phyloP scores from a whole-genome alignment of 2,329 filamentous ascomycete species.

The Trichoderma harzianum region DNA sequence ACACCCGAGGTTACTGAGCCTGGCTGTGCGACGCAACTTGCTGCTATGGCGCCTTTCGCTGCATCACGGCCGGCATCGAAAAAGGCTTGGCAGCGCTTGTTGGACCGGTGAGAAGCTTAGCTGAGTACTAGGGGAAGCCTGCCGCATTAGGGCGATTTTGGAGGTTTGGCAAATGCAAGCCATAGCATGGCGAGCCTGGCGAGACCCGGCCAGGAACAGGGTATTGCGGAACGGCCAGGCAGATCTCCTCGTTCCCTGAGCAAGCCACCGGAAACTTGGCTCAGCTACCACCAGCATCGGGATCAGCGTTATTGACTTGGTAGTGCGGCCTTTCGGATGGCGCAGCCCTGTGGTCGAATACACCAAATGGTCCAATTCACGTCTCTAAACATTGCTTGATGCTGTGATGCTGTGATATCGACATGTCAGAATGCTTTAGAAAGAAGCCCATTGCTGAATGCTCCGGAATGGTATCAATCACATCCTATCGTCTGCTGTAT shows the following conservation, averaged over 20 bases:
- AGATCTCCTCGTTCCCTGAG: neutral
- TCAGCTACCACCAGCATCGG: neutral
- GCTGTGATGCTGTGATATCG: neutral
- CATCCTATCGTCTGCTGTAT: neutral
- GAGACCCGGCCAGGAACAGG: neutral
- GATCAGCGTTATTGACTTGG: neutral
- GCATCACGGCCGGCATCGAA: neutral
- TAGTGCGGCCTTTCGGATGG: neutral
- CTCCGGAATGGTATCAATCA: neutral
- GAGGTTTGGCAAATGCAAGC: neutral
- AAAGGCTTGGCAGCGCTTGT: neutral
- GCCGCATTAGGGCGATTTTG: neutral
- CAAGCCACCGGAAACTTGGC: neutral
- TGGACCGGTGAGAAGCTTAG: neutral
- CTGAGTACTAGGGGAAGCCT: neutral
- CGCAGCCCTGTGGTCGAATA: neutral
- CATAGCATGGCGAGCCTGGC: neutral
- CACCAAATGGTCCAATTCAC: neutral
- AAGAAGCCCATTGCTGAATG: neutral
- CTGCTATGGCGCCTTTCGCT: neutral
- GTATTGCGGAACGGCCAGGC: neutral
- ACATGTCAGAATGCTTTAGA: neutral
- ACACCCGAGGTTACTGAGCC: neutral
- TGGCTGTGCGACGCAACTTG: neutral
- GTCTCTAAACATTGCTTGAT: neutral